These are phyloP conservation scores for Clohesyomyces aquaticus DNA, from an alignment of 495 filamentous ascomycete species.

Conservation along the genomic window DNA sequence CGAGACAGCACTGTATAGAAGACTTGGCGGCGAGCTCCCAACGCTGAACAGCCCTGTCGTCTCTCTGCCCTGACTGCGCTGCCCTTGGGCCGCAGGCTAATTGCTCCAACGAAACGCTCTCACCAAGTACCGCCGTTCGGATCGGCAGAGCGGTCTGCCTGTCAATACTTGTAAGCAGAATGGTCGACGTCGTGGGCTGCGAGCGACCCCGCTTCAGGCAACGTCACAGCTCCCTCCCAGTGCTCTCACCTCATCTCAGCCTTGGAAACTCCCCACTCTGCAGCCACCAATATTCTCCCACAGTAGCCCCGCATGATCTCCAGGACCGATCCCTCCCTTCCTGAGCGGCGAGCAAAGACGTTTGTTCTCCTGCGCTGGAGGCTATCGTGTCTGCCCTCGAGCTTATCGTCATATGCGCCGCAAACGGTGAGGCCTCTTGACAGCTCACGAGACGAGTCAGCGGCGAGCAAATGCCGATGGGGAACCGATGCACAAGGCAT, in stretches of 20 bases:
- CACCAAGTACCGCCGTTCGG: neutral
- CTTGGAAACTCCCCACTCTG: conserved; percentile 5
- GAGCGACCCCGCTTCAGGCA: conserved; percentile 15
- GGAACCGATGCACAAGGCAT: neutral
- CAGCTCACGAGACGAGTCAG: neutral
- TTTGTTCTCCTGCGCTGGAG: conserved; percentile 28
- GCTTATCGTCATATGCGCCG: conserved; percentile 14
- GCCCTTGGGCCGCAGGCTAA: conserved; percentile 20
- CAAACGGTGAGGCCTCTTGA: neutral
- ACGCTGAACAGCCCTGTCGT: neutral
- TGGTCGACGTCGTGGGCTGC: neutral
- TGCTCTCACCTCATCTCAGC: conserved; percentile 25
- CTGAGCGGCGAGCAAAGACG: conserved; percentile 17
- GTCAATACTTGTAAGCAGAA: conserved; percentile 1
- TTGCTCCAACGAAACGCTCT: neutral
- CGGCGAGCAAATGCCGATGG: neutral
- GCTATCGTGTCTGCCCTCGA: neutral
- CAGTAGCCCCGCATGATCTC: conserved; percentile 41
- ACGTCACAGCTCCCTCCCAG: neutral
- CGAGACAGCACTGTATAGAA: neutral
- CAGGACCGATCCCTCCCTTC: conserved; percentile 30
- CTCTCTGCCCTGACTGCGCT: neutral
- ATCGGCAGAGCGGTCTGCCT: conserved; percentile 4
- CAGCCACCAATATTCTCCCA: conserved; percentile 39
- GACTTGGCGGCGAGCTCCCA: neutral